These are phyloP conservation scores for Magnolia officinalis DNA, from an alignment of 164 flowering plant species.

Conservation along the genomic window DNA sequence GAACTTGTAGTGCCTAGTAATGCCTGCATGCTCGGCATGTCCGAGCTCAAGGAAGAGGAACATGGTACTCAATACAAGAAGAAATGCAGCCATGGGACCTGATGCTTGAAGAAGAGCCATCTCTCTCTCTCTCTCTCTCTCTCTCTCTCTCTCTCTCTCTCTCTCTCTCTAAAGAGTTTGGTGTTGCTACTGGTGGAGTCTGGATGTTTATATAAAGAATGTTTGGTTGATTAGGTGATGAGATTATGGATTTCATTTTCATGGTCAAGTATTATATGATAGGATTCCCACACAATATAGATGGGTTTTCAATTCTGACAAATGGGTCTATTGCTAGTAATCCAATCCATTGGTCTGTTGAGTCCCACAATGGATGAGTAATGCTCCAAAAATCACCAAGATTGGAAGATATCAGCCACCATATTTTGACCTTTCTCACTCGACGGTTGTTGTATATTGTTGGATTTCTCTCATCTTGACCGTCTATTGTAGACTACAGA, in stretches of 20 bases:
- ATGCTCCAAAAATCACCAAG: no score
- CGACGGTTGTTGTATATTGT: no score
- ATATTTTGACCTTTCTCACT: no score
- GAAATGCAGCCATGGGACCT: not conserved
- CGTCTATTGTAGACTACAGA: no score
- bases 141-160: slow-evolving; percentile 3
- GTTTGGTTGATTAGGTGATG: slow-evolving; percentile 32
- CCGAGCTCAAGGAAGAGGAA: not conserved
- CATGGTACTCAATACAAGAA: not conserved
- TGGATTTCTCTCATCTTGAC: no score
- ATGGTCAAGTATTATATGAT: not conserved
- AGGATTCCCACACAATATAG: no score
- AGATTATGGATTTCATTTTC: not conserved
- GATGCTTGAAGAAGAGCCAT: not conserved
- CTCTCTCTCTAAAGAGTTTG: not conserved
- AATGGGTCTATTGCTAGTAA: no score
- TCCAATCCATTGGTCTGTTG: no score
- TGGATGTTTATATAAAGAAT: slow-evolving; percentile 21
- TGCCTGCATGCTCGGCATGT: slow-evolving; percentile 18
- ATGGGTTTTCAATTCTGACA: not conserved
- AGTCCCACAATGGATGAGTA: no score
- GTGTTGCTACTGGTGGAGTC: not conserved
- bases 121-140: not conserved
- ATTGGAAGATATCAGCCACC: no score
- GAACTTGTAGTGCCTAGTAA: slow-evolving; percentile 40